Percentiles rank a stretch among this genome's conserved stretches.
Conservation (phyloP, 2,329 filamentous ascomycete species). For the Trichoderma gracile region DNA sequence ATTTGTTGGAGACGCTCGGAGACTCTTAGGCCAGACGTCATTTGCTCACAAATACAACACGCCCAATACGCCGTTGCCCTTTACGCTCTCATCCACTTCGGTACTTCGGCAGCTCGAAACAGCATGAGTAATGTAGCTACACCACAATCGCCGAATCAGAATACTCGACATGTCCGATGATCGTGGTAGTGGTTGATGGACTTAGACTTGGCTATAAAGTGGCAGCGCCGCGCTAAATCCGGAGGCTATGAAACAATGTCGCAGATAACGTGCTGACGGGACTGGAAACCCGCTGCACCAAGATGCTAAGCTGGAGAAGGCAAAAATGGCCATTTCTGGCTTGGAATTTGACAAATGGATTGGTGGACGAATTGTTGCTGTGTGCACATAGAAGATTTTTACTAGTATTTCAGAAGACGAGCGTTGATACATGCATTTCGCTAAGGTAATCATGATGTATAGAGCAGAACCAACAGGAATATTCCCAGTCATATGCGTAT, state of each 20-base stretch:
- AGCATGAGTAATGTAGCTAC: background rate
- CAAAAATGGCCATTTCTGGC: background rate
- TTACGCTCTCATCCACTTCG: background rate
- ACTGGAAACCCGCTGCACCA: background rate
- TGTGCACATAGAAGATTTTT: no score
- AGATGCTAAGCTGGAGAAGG: background rate
- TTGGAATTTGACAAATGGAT: background rate
- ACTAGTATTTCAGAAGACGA: no score
- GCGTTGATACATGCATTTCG: no score
- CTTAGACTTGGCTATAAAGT: background rate
- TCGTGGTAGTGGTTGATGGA: background rate
- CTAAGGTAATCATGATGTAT: no score
- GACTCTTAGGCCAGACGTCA: background rate
- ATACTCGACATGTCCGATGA: background rate
- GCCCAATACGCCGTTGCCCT: no score
- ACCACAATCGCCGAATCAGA: background rate
- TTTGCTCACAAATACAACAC: background rate
- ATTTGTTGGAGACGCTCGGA: background rate
- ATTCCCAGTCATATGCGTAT: no score
- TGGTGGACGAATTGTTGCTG: no score
- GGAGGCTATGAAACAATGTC: background rate
- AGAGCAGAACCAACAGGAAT: no score
- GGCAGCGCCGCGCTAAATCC: slow-evolving; percentile 9
- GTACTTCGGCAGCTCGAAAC: background rate
- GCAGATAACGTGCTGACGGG: slow-evolving; percentile 16